Evolutionary conservation across 2,329 filamentous ascomycete genomes (phyloP), one percentile per base, ranked within the genome.

Genomic region (Purpureocillium takamizusanense): DNA sequence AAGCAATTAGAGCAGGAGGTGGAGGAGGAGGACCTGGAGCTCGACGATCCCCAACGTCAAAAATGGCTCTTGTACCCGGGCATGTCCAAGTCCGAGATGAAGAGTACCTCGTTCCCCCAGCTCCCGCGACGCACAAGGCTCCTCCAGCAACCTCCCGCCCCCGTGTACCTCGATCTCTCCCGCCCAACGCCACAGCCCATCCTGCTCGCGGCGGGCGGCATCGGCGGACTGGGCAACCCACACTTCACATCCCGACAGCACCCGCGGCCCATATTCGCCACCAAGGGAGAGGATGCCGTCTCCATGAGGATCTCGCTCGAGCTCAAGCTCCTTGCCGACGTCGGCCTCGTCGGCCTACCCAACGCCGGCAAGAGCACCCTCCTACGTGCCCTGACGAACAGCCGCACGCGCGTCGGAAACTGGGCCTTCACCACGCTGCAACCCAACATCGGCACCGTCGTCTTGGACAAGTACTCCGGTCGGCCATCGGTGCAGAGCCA

Each of bases 371-470:
- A 98, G 63, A 94, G 86, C 56, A 97, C 92, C 0, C 72, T 98
- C 2, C 73, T 97, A 13, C 81, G 92, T 14, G 82, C 89, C 3
- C 67, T 98, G 51, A 94, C 82, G 51, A 89, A 89, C 58, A 94
- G 86, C 56, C 82, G 88, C 42, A 86, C 92, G 2, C 78, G 92
- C 30, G 80, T 98, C 23, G 92, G 92, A 31, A 81, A 85, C 57
- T 98, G 92, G 92, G 90, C 88, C 9, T 98, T 98, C 59, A 98
- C 92, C 3, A 98, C 92, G 0, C 70, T 98, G 8, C 83, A 89
- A 49, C 92, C 92, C 3, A 95, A 94, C 50, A 94, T 98, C 39
- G 92, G 92, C 36, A 98, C 92, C 1, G 87, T 98, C 7, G 83
- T 97, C 12, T 74, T 98, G 10, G 92, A 98, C 59, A 78, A 89